Base-by-base conservation (phyloP, 1,284 basidiomycete species). In the Apiotrichum montevideense region DNA sequence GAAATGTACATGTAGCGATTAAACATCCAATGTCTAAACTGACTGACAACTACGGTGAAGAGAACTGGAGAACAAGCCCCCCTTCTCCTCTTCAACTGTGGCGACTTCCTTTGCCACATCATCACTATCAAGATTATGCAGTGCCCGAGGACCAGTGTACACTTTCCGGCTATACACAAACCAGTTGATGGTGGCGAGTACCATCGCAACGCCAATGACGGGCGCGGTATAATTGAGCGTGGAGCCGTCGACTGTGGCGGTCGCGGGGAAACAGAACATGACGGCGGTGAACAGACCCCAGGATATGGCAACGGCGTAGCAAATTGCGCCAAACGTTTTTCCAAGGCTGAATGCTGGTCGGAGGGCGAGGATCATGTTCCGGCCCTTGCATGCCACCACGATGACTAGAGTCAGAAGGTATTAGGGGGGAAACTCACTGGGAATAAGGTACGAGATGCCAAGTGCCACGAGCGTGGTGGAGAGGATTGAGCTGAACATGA, bases 181-280 rank as follows among this genome's bases (percentile, higher is more conserved):
- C 74, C 75, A 79, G 1, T 72, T 76, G 35, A 67, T 54, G 34
- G 57, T 59, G 6, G 67, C 68, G 33, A 78, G 62, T 54, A 74
- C 57, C 51, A 63, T 58, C 58, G 70, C 65, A 47, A 71, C 54
- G 32, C 57, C 66, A 39, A 74, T 64, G 15, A 73, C 72, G 9
- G 73, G 77, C 11, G 76, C 57, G 7, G 71, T 71, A 60, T 79
- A 80, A 64, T 79, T 79, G 79, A 80, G 79, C 50, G 66, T 73
- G 11, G 60, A 62, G 3, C 68, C 72, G 6, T 66, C 70, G 3
- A 75, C 72, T 6, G 78, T 77, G 0, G 77, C 54, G 7, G 67
- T 72, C 7, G 79, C 77, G 2, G 80, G 80, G 74, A 81, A 80
- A 35, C 79, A 58, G 75, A 81, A 81, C 68, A 80, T 79, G 34